Base-by-base conservation (phyloP, 108 stramenopile species). In the Fragilaria crotonensis region DNA sequence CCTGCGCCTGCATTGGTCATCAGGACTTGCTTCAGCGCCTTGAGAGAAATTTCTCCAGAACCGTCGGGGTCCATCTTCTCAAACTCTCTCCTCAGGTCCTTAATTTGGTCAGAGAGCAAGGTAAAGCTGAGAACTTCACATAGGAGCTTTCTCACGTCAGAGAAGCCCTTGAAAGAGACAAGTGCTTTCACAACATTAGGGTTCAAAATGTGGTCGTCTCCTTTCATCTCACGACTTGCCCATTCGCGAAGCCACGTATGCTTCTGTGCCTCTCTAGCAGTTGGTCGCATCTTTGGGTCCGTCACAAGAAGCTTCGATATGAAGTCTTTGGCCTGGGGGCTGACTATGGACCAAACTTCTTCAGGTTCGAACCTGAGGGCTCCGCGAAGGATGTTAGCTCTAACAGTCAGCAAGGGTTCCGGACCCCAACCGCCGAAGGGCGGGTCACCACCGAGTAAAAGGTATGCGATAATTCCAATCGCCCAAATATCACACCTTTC, bases 401-500 rank as follows among this genome's bases (percentile, higher is more conserved):
- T 67, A 4, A 91, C 90, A 23, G 73, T 71, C 84, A 89, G 81
- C 21, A 93, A 66, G 4, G 83, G 74, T 64, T 93, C 87, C 25
- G 85, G 81, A 30, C 87, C 88, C 9, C 86, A 9, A 32, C 91
- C 91, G 25, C 84, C 85, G 72, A 93, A 93, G 18, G 91, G 91
- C 2, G 91, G 86, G 28, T 89, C 85, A 0, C 91, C 91, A 36
- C 79, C 75, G 19, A 94, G 65, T 20, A 94, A 62, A 14, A 94
- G 54, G 62, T 83, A 94, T 7, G 88, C 78, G 61, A 94, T 94
- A 26, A 89, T 89, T 19, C 92, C 90, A 59, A 89, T 71, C 2
- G 85, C 80, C 92, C 92, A 94, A 23, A 94, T 69, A 64, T 88
- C 92, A 60, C 92, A 94, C 25, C 85, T 64, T 60, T 90, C 87